Percentiles rank a stretch among this genome's conserved stretches.
Conservation (phyloP, 2,329 filamentous ascomycete species). For the Aureobasidium mangrovei region DNA sequence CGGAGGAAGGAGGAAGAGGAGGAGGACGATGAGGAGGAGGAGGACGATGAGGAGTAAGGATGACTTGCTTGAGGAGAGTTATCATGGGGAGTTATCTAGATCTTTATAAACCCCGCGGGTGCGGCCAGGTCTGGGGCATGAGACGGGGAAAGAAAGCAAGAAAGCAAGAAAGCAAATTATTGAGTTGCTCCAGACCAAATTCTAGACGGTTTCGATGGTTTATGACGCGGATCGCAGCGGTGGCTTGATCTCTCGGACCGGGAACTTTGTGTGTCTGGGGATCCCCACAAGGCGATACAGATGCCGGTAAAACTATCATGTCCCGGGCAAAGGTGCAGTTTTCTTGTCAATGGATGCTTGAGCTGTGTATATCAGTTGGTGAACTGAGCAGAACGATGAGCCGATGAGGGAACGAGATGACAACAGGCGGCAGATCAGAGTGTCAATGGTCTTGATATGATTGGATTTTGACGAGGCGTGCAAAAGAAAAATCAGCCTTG, state of each 20-base stretch:
- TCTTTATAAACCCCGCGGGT: background rate
- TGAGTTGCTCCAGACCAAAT: constrained; percentile 10
- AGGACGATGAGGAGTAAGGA: background rate
- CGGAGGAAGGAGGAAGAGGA: background rate
- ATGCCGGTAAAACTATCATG: background rate
- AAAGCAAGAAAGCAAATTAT: constrained; percentile 4
- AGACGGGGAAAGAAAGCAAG: background rate
- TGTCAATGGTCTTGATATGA: too few relatives aligned
- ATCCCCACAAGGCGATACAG: background rate
- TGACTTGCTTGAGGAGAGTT: background rate
- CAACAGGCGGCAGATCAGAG: too few relatives aligned
- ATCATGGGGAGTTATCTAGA: background rate
- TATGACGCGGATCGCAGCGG: constrained; percentile 1
- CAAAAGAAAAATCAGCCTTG: constrained; percentile 1
- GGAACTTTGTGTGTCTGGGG: background rate
- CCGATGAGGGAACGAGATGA: too few relatives aligned
- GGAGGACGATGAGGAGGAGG: background rate
- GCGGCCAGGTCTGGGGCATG: background rate
- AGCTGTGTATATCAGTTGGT: background rate
- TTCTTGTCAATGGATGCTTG: background rate
- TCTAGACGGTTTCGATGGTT: background rate
- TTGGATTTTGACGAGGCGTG: background rate
- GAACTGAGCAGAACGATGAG: too few relatives aligned
- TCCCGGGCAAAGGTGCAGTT: background rate
- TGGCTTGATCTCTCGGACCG: constrained; percentile 2